A percentile compares a stretch with the other conserved stretches of the same genome.
These are phyloP conservation scores for Boletus subcaerulescens DNA, from an alignment of 768 basidiomycete genomes.

Conservation along the genomic window DNA sequence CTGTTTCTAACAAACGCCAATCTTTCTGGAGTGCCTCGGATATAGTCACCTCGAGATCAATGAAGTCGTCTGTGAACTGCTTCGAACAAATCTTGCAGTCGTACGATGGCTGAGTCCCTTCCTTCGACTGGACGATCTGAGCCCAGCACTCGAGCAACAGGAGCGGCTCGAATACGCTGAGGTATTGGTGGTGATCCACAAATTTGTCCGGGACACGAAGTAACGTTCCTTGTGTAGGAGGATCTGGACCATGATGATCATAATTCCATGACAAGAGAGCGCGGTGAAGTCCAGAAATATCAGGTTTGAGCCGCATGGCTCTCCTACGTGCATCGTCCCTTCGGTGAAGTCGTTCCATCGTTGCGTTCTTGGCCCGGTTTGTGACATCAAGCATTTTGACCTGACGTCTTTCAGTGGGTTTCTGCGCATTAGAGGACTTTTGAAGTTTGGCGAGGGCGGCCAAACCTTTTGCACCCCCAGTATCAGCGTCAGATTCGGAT, in stretches of 20 bases:
- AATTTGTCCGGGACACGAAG: constrained; percentile 65
- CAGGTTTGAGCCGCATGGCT: constrained; percentile 74
- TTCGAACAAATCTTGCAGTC: constrained; percentile 66
- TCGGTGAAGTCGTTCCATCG: constrained; percentile 49
- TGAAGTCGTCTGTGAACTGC: constrained; percentile 74
- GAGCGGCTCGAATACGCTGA: constrained; percentile 76
- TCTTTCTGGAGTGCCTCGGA: constrained; percentile 57
- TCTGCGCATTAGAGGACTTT: constrained; percentile 57
- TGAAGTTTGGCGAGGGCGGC: constrained; percentile 58
- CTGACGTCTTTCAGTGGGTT: constrained; percentile 55
- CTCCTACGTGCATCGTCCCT: constrained; percentile 59
- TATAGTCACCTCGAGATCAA: constrained; percentile 73
- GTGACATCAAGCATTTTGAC: constrained; percentile 62
- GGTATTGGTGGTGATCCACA: constrained; percentile 61
- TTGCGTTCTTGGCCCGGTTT: constrained; percentile 38
- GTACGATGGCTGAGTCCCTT: constrained; percentile 52
- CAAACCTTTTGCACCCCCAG: constrained; percentile 42
- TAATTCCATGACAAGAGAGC: constrained; percentile 86
- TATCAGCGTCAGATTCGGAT: constrained; percentile 46
- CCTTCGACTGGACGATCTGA: constrained; percentile 76
- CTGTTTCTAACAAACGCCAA: constrained; percentile 77
- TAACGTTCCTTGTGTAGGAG: constrained; percentile 47
- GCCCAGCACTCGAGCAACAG: constrained; percentile 90
- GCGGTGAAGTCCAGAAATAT: constrained; percentile 76
- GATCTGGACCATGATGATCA: constrained; percentile 58